These are phyloP conservation scores for Phialophora macrospora DNA, from an alignment of 2,329 filamentous ascomycete species.

Conservation along the genomic window DNA sequence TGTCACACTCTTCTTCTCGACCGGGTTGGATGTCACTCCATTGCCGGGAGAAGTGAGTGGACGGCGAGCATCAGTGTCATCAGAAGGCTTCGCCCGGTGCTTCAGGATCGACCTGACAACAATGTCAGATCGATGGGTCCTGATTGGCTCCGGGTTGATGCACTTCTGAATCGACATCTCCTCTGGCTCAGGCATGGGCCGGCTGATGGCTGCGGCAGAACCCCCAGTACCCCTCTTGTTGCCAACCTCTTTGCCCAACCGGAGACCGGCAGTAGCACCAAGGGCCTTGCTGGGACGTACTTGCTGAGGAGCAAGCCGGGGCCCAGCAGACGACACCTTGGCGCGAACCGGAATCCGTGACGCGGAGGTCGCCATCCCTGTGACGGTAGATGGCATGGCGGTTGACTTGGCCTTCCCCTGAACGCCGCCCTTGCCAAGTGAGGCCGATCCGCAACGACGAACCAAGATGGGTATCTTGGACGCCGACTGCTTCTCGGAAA, in stretches of 20 bases:
- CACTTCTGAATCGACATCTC: slow-evolving; percentile 21
- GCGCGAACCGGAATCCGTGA: slow-evolving; percentile 30
- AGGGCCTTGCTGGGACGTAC: slow-evolving; percentile 20
- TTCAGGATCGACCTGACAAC: slow-evolving; percentile 31
- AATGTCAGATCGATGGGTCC: slow-evolving; percentile 20
- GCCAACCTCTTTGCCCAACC: slow-evolving; percentile 23
- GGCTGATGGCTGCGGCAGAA: not conserved
- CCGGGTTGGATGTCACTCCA: slow-evolving; percentile 19
- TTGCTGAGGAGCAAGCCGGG: slow-evolving; percentile 21
- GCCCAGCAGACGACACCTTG: slow-evolving; percentile 18
- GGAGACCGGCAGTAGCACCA: slow-evolving; percentile 9
- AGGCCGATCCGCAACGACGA: slow-evolving; percentile 16
- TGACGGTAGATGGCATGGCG: slow-evolving; percentile 20
- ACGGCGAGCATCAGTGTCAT: slow-evolving; percentile 14
- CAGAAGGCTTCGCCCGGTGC: slow-evolving; percentile 17
- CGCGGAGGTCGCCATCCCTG: slow-evolving; percentile 16
- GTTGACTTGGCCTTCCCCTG: slow-evolving; percentile 23
- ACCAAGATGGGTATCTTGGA: slow-evolving; percentile 20
- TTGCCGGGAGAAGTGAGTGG: slow-evolving; percentile 16
- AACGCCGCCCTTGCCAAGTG: slow-evolving; percentile 22
- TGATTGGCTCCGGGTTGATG: slow-evolving; percentile 28
- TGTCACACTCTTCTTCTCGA: slow-evolving; percentile 24
- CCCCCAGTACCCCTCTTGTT: slow-evolving; percentile 6
- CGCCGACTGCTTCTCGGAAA: slow-evolving; percentile 16
- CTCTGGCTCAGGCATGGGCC: not conserved